Evolutionary conservation across 345 rosid species (phyloP), one percentile per base, ranked within the genome.

Genomic region (Eucalyptus sp.): DNA sequence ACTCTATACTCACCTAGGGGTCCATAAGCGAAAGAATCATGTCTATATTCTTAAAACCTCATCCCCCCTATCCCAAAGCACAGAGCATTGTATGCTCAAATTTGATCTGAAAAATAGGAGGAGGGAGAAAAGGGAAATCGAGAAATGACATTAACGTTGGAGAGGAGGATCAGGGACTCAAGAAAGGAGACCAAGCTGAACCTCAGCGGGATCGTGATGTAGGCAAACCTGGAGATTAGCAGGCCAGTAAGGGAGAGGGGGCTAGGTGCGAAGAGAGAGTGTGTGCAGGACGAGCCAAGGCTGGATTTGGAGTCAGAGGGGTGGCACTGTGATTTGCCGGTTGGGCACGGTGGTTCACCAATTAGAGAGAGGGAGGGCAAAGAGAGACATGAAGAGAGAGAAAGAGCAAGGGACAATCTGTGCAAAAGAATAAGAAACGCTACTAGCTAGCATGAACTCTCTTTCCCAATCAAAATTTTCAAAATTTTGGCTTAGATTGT

Each of bases 81-180:
- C 15, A 6, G 1, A 37, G 83, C 83, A 9, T 7, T 2, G 5
- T 24, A 37, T 9, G 41, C 46, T 37, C 8, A 11, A 76, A 76
- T 76, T 24, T 1, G 3, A 76, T 76, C 7, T 3, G 0, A 37
- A 76, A 37, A 71, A 71, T 9, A 33, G 14, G 43, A 71, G 81
- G 1, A 64, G 18, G 56, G 71, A n/a, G 1, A 12, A 41, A 37
- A 60, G 25, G 6, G 14, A 89, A 58, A 24, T 11, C 92, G 31
- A 50, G 92, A 54, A 91, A 92, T 33, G n/a, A 96, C 99, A 99
- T 98, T 98, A 60, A 98, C 92, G 88, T 97, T 95, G 85, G 99
- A 98, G 87, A 98, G 96, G 84, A 98, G 94, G 90, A 98, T 99
- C 2, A 96, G 98, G 60, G 99, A 97, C 90, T 98, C 96, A 89